Conservation (phyloP, 768 basidiomycete species). For the Aureoboletus auriporus region DNA sequence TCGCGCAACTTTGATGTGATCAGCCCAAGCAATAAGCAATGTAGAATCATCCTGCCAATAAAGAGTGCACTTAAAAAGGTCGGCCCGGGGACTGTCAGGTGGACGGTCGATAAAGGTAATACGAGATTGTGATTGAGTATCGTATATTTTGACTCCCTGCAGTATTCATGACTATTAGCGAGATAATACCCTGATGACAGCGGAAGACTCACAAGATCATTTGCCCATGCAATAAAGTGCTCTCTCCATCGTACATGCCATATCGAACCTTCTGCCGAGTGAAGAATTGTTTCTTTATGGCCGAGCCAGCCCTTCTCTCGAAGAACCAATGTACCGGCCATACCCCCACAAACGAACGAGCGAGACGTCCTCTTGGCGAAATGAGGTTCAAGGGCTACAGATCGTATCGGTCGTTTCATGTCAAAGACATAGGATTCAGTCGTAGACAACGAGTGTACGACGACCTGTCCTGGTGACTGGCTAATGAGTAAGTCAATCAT, state of each 20-base stretch:
- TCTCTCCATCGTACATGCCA: slow-evolving; percentile 90
- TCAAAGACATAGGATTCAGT: slow-evolving; percentile 83
- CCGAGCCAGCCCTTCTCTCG: slow-evolving; percentile 97
- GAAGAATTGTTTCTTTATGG: slow-evolving; percentile 82
- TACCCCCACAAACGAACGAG: slow-evolving; percentile 86
- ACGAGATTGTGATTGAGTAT: slow-evolving; percentile 68
- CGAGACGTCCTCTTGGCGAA: slow-evolving; percentile 77
- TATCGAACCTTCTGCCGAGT: slow-evolving; percentile 88
- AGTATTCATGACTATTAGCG: neutral
- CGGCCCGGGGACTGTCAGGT: slow-evolving; percentile 79
- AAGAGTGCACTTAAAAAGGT: slow-evolving; percentile 90
- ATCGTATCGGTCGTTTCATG: slow-evolving; percentile 88
- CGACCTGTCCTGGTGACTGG: slow-evolving; percentile 71
- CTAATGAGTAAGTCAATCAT: slow-evolving; percentile 52
- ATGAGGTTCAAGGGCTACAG: slow-evolving; percentile 85
- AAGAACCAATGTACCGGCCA: slow-evolving; percentile 82
- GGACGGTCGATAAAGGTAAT: slow-evolving; percentile 86
- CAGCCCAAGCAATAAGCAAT: slow-evolving; percentile 90
- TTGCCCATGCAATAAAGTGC: slow-evolving; percentile 91
- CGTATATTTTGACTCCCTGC: slow-evolving; percentile 93
- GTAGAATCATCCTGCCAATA: slow-evolving; percentile 92
- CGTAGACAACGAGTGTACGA: slow-evolving; percentile 77
- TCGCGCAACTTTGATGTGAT: slow-evolving; percentile 86
- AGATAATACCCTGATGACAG: neutral
- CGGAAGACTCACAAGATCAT: slow-evolving; percentile 65